A percentile compares a stretch with the other conserved stretches of the same genome.
Conservation (phyloP, 257 asterid genomes). For the Nicotiana sylvestris region DNA sequence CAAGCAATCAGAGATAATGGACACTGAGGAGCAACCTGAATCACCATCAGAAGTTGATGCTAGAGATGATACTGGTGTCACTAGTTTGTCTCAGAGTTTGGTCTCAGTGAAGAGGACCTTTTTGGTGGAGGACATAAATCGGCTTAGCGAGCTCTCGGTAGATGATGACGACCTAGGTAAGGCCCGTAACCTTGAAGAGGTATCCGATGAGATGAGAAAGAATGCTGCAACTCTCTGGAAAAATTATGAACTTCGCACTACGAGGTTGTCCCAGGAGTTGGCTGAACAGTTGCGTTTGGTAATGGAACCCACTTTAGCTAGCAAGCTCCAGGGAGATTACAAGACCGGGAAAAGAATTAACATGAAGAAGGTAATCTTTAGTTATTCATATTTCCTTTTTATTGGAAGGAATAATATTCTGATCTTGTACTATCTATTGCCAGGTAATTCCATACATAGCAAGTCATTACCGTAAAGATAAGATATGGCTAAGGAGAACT, state of each 20-base stretch:
- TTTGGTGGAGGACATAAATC: constrained; percentile 46
- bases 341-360: constrained; percentile 94
- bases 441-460: constrained; percentile 92
- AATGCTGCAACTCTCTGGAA: constrained; percentile 72
- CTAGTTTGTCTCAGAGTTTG: constrained; percentile 38
- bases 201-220: constrained; percentile 42
- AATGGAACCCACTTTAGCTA: constrained; percentile 95
- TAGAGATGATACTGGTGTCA: constrained; percentile 24
- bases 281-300: constrained; percentile 92
- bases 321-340: constrained; percentile 96
- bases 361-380: constrained; percentile 73
- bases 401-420: neutral
- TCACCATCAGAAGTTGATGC: constrained; percentile 36
- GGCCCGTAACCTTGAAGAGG: constrained; percentile 36
- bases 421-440: constrained; percentile 2
- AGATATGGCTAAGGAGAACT: constrained; percentile 93
- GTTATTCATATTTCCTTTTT: neutral
- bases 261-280: constrained; percentile 85
- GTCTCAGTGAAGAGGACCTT: constrained; percentile 47
- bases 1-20: constrained; percentile 25
- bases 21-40: constrained; percentile 39
- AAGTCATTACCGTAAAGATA: constrained; percentile 86
- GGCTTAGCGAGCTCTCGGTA: constrained; percentile 27
- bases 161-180: constrained; percentile 57
- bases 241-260: constrained; percentile 57